Evolutionary conservation across 805 yeast genomes (phyloP).

Genomic region (Candida xiaguanensis): DNA sequence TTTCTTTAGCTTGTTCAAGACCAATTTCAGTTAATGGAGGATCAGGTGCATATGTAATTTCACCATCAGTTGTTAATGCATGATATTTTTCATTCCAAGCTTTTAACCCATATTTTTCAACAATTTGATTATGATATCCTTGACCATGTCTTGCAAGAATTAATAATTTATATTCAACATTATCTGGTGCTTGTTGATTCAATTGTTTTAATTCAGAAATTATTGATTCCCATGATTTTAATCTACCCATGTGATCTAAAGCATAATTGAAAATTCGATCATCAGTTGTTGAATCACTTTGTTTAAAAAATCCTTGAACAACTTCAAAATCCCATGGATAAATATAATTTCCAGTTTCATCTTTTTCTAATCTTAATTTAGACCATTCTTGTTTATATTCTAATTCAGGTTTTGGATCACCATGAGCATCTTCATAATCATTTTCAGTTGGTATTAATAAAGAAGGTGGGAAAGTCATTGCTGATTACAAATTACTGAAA

Average conservation of each 20-base stretch:
- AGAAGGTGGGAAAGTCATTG: constrained; percentile 16
- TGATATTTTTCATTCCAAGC: constrained; percentile 61
- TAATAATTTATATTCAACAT: constrained; percentile 45
- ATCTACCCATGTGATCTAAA: constrained; percentile 42
- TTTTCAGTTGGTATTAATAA: constrained; percentile 27
- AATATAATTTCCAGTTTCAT: constrained; percentile 16
- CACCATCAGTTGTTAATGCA: constrained; percentile 49
- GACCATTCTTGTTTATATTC: constrained; percentile 12
- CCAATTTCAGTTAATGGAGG: constrained; percentile 57
- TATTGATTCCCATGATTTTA: constrained; percentile 38
- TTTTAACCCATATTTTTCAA: constrained; percentile 49
- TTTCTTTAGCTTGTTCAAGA: constrained; percentile 50
- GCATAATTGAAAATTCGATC: constrained; percentile 45
- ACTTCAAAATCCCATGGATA: constrained; percentile 47
- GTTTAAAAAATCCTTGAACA: constrained; percentile 50
- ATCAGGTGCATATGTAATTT: constrained; percentile 55
- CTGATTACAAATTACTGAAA: neutral
- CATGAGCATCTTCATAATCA: constrained; percentile 33
- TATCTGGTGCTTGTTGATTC: constrained; percentile 28
- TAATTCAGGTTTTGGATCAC: constrained; percentile 16
- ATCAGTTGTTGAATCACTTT: constrained; percentile 42
- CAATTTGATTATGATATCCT: constrained; percentile 60
- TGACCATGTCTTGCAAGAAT: constrained; percentile 68
- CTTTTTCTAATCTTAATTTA: constrained; percentile 14
- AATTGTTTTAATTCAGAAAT: constrained; percentile 27